phyloP scores from a whole-genome alignment of 352 stramenopile genomes.

The Globisporangium parvum region DNA sequence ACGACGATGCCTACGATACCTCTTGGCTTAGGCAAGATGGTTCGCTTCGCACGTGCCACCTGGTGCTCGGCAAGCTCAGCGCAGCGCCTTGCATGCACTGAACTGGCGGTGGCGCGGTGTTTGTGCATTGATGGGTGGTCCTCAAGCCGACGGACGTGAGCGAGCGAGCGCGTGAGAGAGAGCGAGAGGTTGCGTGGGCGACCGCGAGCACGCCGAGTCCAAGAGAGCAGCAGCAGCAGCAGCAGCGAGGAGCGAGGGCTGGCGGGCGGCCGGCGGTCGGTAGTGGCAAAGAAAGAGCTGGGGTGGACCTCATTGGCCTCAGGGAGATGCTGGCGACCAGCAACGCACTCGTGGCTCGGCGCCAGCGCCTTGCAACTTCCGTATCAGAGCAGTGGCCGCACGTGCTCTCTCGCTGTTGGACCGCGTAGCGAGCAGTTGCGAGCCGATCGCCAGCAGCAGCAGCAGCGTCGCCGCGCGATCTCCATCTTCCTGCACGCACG shows the following conservation, averaged over 20 bases:
- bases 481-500: neutral
- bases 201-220: too few relatives aligned
- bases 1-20: neutral
- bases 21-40: neutral
- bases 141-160: too few relatives aligned
- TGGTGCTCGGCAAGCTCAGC: neutral
- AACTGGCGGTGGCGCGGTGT: too few relatives aligned
- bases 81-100: too few relatives aligned
- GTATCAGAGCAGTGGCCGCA: neutral
- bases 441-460: neutral
- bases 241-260: constrained; percentile 1
- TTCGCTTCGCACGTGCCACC: neutral
- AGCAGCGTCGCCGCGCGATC: neutral
- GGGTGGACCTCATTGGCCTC: constrained; percentile 7
- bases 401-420: neutral
- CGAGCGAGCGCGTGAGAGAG: too few relatives aligned
- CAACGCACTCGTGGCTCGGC: constrained; percentile 1
- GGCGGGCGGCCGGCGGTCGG: too few relatives aligned
- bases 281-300: constrained; percentile 3
- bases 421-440: neutral
- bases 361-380: neutral
- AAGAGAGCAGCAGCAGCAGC: neutral
- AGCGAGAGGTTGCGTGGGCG: neutral
- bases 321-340: constrained; percentile 2
- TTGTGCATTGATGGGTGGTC: too few relatives aligned